These are phyloP conservation scores for Candida nanaspora DNA, from an alignment of 805 yeast species.

Conservation along the genomic window DNA sequence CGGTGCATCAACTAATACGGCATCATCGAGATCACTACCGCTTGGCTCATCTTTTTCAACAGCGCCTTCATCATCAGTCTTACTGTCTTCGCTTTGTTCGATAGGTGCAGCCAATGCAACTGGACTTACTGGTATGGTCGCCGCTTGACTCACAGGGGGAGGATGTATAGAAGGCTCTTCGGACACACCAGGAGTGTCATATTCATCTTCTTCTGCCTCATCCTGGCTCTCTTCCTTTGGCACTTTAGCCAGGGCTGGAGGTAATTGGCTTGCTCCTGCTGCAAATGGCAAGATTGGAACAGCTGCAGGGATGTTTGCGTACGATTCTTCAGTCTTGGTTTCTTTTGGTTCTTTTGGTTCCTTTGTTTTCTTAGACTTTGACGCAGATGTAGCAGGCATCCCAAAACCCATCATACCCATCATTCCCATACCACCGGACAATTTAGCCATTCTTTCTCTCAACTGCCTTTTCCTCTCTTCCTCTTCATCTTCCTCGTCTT, in stretches of 20 bases:
- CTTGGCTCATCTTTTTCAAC: constrained; percentile 8
- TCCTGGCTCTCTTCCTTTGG: constrained; percentile 4
- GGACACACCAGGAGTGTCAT: constrained; percentile 3
- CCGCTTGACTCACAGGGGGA: background rate
- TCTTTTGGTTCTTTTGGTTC: constrained; percentile 12
- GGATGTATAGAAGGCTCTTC: background rate
- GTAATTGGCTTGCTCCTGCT: constrained; percentile 26
- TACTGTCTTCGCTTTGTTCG: too few relatives aligned
- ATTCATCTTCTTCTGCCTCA: constrained; percentile 10
- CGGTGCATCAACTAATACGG: too few relatives aligned
- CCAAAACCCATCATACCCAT: constrained; percentile 62
- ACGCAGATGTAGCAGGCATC: constrained; percentile 23
- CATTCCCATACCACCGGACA: constrained; percentile 81
- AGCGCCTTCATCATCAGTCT: too few relatives aligned
- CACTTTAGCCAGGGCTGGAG: background rate
- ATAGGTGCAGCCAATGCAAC: too few relatives aligned
- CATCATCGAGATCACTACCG: too few relatives aligned
- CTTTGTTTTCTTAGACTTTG: constrained; percentile 18
- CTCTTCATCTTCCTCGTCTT: constrained; percentile 64
- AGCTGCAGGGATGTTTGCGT: constrained; percentile 26
- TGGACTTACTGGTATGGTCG: too few relatives aligned
- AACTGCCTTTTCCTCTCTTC: constrained; percentile 68
- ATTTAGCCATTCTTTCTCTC: constrained; percentile 92
- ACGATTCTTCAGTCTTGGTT: constrained; percentile 9
- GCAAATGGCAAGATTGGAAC: constrained; percentile 51